Conservation (phyloP, 345 rosid species). For the Eucalyptus albens region DNA sequence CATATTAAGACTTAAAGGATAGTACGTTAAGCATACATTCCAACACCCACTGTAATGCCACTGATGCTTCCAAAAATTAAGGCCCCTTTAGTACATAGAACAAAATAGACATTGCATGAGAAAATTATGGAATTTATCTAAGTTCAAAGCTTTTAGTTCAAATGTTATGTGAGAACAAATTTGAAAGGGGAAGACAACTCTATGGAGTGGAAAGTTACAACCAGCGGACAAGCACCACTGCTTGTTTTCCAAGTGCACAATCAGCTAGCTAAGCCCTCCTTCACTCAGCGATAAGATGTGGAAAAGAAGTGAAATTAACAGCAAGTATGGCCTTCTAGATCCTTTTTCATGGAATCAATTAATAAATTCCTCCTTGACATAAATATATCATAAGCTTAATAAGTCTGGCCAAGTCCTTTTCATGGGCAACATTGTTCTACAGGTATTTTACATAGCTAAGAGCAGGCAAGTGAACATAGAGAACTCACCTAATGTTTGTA, state of each 20-base stretch:
- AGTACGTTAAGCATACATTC: not conserved
- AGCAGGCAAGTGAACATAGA: not conserved
- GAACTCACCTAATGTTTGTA: constrained; percentile 38
- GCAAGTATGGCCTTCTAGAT: not conserved
- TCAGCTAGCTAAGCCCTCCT: not conserved
- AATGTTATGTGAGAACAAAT: not conserved
- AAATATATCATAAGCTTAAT: not conserved
- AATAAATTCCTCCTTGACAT: not conserved
- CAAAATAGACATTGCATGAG: not conserved
- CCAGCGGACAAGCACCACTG: not conserved
- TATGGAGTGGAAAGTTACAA: not conserved
- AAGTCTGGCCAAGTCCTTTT: not conserved
- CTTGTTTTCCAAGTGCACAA: not conserved
- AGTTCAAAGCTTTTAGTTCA: not conserved
- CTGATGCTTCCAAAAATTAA: not conserved
- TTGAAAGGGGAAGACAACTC: not conserved
- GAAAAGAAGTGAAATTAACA: not conserved
- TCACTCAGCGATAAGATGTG: not conserved
- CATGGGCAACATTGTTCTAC: not conserved
- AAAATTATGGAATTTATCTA: not conserved
- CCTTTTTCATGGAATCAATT: not conserved
- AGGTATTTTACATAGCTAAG: not conserved
- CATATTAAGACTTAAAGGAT: not conserved
- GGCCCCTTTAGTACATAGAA: not conserved
- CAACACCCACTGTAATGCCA: not conserved